Percentiles rank a stretch among this genome's conserved stretches.
Evolutionary conservation across 371 early-diverging fungal species (phyloP).

Genomic region (Entomophthora muscae): DNA sequence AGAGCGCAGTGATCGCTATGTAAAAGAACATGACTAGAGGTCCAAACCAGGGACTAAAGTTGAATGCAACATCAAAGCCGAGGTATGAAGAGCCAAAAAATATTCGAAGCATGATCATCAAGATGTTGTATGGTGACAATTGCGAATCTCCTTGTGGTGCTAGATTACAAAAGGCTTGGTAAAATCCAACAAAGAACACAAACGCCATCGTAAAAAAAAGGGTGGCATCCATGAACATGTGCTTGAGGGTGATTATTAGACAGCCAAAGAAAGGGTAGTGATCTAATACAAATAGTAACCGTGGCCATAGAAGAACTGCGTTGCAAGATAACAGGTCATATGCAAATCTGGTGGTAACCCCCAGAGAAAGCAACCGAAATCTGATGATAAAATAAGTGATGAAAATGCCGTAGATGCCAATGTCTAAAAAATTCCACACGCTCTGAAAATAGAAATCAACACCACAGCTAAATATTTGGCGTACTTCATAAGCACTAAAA

Average conservation of each 20-base stretch:
- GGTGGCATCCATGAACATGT: conserved; percentile 2
- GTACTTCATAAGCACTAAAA: conserved; percentile 1
- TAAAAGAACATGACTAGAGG: conserved; percentile 3
- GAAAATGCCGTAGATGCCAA: neutral
- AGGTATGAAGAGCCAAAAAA: conserved; percentile 3
- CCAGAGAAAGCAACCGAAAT: neutral
- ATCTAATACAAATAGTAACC: conserved; percentile 4
- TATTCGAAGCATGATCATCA: neutral
- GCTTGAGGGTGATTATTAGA: neutral
- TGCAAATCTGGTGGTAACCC: neutral
- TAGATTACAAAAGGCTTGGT: conserved; percentile 2
- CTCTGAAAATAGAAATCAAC: conserved; percentile 1
- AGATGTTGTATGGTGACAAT: neutral
- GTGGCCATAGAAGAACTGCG: conserved; percentile 5
- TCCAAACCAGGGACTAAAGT: neutral
- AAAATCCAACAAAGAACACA: conserved; percentile 7
- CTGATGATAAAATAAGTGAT: neutral
- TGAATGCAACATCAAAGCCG: neutral
- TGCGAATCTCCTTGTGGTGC: neutral
- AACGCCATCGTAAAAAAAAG: neutral
- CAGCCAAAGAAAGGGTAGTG: conserved; percentile 6
- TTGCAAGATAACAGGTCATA: conserved; percentile 6
- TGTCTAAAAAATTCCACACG: conserved; percentile 9
- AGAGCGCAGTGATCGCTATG: neutral
- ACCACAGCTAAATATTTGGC: neutral